A percentile compares a stretch with the other conserved stretches of the same genome.
phyloP scores from a whole-genome alignment of 2,329 filamentous ascomycete species.

The Cercospora janseana region DNA sequence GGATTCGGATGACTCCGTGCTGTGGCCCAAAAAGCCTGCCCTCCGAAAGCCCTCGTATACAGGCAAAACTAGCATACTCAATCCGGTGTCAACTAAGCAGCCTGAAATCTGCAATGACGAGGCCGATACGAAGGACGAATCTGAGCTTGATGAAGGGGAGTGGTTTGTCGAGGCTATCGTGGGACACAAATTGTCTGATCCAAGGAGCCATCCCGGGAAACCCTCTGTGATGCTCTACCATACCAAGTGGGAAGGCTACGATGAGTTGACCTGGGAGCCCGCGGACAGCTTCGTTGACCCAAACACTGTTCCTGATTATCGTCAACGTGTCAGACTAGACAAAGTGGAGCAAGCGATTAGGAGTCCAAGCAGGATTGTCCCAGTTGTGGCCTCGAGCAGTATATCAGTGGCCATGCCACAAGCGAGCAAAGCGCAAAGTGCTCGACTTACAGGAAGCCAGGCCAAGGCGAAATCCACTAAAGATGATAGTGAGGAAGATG shows the following conservation, averaged over 20 bases:
- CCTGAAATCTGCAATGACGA: neutral
- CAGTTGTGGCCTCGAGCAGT: conserved; percentile 4
- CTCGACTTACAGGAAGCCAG: neutral
- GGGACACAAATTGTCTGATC: conserved; percentile 34
- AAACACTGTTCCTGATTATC: conserved; percentile 32
- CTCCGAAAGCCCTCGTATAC: neutral
- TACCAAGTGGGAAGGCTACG: conserved; percentile 37
- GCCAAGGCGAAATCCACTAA: neutral
- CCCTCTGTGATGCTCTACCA: conserved; percentile 35
- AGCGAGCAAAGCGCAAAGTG: neutral
- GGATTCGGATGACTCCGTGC: conserved; percentile 12
- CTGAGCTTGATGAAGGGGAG: conserved; percentile 26
- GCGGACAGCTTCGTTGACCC: conserved; percentile 34
- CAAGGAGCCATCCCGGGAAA: conserved; percentile 33
- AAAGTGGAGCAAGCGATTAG: conserved; percentile 6
- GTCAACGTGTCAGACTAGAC: conserved; percentile 22
- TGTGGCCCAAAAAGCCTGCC: neutral
- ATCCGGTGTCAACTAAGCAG: conserved; percentile 20
- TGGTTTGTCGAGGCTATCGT: conserved; percentile 35
- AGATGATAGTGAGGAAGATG: conserved; percentile 8
- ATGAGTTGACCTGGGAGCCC: conserved; percentile 38
- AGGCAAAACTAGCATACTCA: conserved; percentile 26
- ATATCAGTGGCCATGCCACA: neutral
- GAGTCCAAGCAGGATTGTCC: conserved; percentile 2
- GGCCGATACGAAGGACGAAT: conserved; percentile 11